Evolutionary conservation across 2,329 filamentous ascomycete genomes (phyloP), one percentile per base, ranked within the genome.

Genomic region (Sporothrix humicola): DNA sequence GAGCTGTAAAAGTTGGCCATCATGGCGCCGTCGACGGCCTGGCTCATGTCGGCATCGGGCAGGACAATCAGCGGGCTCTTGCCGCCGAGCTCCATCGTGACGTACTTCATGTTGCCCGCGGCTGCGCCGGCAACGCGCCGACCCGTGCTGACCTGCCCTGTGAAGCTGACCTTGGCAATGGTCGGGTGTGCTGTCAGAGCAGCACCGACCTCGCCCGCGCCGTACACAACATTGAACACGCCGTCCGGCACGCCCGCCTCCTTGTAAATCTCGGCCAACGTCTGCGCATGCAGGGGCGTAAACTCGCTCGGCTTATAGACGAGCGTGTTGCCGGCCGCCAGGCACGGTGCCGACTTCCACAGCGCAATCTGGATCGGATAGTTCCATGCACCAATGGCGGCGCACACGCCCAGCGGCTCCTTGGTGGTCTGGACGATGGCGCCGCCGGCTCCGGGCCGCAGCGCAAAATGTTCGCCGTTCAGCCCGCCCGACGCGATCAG

Each of bases 1-100:
- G 92, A 93, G 77, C 92, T 94, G 86, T 93, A 97, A 84, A 97
- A 97, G 82, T 97, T 97, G 78, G 94, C 94, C 86, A 97, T 93
- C 92, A 97, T 95, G 76, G 93, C 94, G 44, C 93, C 92, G 79
- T 97, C 91, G 48, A 93, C 94, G n/a, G 94, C 94, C 78, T 89
- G 89, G 63, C 93, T 90, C 23, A 95, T 82, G 70, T 93, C 89
- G 17, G 92, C 92, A 79, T 97, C 94, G 0, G 93, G 92, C 0
- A 97, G 88, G 65, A 97, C 86, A 69, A 97, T 85, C 20, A 77
- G 61, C 0, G 90, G 89, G 56, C 87, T 90, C 80, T 92, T 92
- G 56, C 90, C 90, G 65, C 90, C 90, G 0, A 92, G 84, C 80
- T 92, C 90, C 87, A 92, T 91, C 7, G 90, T 92, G 44, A 91